These are phyloP conservation scores for Cystobasidium sp. DNA, from an alignment of 1,284 basidiomycete species.

Conservation along the genomic window DNA sequence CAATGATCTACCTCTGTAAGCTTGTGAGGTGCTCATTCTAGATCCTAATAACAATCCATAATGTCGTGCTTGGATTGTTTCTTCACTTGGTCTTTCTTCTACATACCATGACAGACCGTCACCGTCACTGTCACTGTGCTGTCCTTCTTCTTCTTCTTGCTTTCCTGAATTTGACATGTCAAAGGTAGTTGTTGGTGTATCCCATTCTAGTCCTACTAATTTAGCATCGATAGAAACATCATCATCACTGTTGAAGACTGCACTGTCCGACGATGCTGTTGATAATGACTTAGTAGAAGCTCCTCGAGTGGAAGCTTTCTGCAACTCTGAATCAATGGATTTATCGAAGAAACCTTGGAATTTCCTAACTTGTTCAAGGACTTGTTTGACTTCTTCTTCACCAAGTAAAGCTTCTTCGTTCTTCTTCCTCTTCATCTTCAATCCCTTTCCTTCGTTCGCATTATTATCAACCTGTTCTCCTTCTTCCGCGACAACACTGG, in stretches of 20 bases:
- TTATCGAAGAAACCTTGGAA: slow-evolving; percentile 42
- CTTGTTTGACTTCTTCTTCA: slow-evolving; percentile 24
- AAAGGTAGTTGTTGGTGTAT: background rate
- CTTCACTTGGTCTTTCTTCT: slow-evolving; percentile 5
- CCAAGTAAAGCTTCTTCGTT: background rate
- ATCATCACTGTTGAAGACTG: background rate
- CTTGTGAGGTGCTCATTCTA: slow-evolving; percentile 14
- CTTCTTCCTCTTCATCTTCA: background rate
- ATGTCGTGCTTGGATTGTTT: background rate
- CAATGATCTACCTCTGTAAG: slow-evolving; percentile 33
- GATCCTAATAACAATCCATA: slow-evolving; percentile 16
- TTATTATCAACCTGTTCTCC: background rate
- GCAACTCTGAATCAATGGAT: slow-evolving; percentile 23
- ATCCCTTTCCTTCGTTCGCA: background rate
- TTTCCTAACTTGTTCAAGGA: slow-evolving; percentile 26
- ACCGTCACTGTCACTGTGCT: background rate
- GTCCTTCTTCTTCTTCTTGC: too few species aligned
- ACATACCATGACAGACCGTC: background rate
- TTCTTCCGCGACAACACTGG: too few species aligned
- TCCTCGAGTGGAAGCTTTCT: slow-evolving; percentile 7
- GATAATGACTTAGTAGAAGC: background rate
- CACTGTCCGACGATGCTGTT: background rate
- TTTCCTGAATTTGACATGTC: background rate
- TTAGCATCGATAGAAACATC: background rate
- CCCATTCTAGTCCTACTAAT: slow-evolving; percentile 13